phyloP scores from a whole-genome alignment of 352 stramenopile genomes.

The Blastocystis sp. region DNA sequence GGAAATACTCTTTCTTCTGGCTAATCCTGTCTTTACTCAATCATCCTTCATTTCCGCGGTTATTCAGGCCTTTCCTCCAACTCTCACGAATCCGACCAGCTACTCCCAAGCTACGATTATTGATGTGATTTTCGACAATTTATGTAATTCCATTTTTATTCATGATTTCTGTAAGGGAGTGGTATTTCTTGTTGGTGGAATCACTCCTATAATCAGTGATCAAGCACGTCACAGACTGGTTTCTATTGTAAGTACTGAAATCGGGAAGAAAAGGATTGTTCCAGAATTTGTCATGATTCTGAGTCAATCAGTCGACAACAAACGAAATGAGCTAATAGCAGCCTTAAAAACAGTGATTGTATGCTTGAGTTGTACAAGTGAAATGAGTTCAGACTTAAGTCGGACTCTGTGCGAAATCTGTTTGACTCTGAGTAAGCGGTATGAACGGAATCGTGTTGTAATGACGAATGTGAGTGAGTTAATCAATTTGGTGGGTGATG shows the following conservation, averaged over 20 bases:
- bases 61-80: neutral
- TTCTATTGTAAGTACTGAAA: neutral
- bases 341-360: too few species aligned
- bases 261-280: neutral
- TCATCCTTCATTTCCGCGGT: neutral
- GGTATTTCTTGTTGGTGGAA: neutral
- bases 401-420: too few species aligned
- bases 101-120: neutral
- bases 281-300: neutral
- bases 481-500: neutral
- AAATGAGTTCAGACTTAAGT: too few species aligned
- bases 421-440: neutral
- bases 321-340: neutral
- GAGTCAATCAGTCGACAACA: neutral
- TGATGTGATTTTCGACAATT: neutral
- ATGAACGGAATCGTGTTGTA: neutral
- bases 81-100: neutral
- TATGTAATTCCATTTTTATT: neutral
- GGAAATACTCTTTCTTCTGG: neutral
- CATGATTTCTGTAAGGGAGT: neutral
- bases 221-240: neutral
- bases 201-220: neutral
- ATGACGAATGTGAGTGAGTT: neutral
- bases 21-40: neutral
- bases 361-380: too few species aligned